phyloP scores from a whole-genome alignment of 1,284 basidiomycete genomes.

The Entoloma clypeatum region DNA sequence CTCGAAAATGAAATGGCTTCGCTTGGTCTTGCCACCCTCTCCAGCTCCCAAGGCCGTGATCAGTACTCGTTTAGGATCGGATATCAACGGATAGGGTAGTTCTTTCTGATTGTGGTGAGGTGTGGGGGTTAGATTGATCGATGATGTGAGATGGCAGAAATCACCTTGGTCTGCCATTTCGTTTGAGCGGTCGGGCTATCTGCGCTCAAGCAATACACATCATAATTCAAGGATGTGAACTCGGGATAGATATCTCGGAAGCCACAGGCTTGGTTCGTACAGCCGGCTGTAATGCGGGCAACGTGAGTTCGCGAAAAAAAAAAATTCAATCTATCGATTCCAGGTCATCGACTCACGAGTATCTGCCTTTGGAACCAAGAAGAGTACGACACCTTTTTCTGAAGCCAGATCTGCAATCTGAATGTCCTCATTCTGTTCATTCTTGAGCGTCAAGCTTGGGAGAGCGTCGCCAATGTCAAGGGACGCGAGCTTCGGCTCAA shows the following conservation, averaged over 20 bases:
- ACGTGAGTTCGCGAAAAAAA: no score
- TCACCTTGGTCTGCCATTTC: conserved; percentile 82
- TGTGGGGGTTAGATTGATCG: conserved; percentile 1
- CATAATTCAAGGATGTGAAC: conserved; percentile 67
- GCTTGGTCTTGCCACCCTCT: conserved; percentile 76
- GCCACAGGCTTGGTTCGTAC: conserved; percentile 86
- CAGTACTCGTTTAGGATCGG: conserved; percentile 78
- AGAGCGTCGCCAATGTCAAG: conserved; percentile 77
- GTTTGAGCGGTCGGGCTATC: conserved; percentile 76
- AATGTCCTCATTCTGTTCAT: conserved; percentile 73
- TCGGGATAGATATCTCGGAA: conserved; percentile 81
- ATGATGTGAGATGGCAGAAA: conserved; percentile 3
- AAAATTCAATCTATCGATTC: no score
- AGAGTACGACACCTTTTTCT: conserved; percentile 78
- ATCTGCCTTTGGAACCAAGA: conserved; percentile 83
- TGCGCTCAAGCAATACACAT: conserved; percentile 83
- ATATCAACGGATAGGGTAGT: conserved; percentile 82
- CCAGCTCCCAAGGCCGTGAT: conserved; percentile 83
- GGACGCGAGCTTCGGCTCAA: conserved; percentile 28
- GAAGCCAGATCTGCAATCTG: conserved; percentile 56
- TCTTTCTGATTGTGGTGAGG: conserved; percentile 51
- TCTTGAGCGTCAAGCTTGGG: conserved; percentile 73
- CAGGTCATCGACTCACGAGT: no score
- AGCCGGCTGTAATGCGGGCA: no score
- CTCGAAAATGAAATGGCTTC: conserved; percentile 88